Evolutionary conservation across 129 eudicot species (phyloP).

Genomic region (Cynara cardunculus): DNA sequence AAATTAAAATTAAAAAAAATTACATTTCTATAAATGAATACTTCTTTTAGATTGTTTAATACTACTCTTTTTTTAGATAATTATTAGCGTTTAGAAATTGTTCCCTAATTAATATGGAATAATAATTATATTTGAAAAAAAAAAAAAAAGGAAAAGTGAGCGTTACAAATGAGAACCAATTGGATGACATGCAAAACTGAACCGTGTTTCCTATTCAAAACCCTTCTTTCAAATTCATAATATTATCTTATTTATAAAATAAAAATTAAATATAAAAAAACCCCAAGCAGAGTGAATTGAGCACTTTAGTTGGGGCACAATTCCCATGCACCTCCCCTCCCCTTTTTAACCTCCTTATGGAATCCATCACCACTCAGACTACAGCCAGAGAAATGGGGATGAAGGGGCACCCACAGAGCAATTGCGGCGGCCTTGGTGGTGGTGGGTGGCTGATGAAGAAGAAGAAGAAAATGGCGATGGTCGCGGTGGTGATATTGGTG

Average conservation of each 20-base stretch:
- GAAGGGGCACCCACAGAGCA: conserved; percentile 29
- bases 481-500: conserved; percentile 40
- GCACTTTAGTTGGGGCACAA: conserved; percentile 38
- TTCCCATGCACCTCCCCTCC: conserved; percentile 42
- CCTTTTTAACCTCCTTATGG: conserved; percentile 30
- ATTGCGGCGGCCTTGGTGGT: conserved; percentile 24
- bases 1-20: background rate
- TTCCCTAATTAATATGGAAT: background rate
- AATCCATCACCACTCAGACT: conserved; percentile 26
- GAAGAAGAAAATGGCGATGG: conserved; percentile 20
- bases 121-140: background rate
- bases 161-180: conserved; percentile 9
- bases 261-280: background rate
- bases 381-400: conserved; percentile 8
- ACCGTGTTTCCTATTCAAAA: conserved; percentile 12
- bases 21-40: background rate
- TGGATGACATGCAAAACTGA: conserved; percentile 35
- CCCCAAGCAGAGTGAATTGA: background rate
- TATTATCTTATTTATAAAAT: background rate
- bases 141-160: background rate
- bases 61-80: no score
- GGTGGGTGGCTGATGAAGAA: conserved; percentile 5
- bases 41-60: background rate
- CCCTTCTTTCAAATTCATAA: background rate
- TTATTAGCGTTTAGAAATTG: background rate